Base-by-base conservation (phyloP, 306 rosid species). In the Trichosanthes cucumerina region DNA sequence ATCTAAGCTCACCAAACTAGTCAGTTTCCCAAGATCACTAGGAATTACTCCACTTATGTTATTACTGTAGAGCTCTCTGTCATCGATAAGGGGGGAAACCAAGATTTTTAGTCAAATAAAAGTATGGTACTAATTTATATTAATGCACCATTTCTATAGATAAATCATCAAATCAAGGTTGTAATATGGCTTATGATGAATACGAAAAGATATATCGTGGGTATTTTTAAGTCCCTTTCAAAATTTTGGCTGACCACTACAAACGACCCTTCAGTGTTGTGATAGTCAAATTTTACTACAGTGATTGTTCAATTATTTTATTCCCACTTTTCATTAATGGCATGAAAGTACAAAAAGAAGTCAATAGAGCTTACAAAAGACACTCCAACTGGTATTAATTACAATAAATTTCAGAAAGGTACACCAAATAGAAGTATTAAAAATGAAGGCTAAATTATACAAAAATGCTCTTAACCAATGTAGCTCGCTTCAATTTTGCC, bases 1-100 rank as follows among this genome's bases (percentile, higher is more conserved):
- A 87, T 95, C 99, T 93, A 95, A 91, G 97, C 99, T 95, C 92
- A 95, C 99, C 90, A 95, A 85, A 89, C 90, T 95, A 84, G 97
- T 95, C 84, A 95, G 96, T 86, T 95, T 95, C 85, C 99, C 97
- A 81, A 95, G 84, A 83, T 95, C 99, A 75, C 93, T 89, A 21
- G 99, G 99, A 87, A 95, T 86, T 33, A 87, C 85, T 63, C 99
- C 99, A 63, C 91, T 92, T 64, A 95, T 91, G 87, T 95, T 91
- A 82, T 95, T 95, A 81, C 97, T 92, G 92, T 95, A 95, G 80
- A 95, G 99, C 82, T 95, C 97, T 91, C 99, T 92, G 84, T 81
- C 19, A 83, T 81, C 53, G 58, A 49, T 66, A 78, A 78, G 8
- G 15, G 14, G 58, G 36, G 4, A 63, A 64, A 66, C 44, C 66